phyloP scores from a whole-genome alignment of 2,329 filamentous ascomycete genomes.

The Sporothrix humicola region DNA sequence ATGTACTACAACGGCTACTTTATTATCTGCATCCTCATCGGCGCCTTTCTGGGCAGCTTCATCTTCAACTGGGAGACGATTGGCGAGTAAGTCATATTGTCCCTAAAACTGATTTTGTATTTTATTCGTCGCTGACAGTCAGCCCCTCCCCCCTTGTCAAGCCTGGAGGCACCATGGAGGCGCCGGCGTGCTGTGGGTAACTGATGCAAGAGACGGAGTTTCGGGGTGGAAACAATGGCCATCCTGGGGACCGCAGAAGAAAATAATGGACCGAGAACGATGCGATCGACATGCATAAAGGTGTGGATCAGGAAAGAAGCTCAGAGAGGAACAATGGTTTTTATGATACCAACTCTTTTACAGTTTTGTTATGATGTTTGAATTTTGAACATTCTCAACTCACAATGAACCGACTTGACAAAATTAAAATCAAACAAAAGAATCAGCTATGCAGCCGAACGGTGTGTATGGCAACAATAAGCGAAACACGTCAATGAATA shows the following conservation, averaged over 20 bases:
- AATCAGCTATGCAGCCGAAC: background rate
- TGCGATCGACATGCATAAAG: background rate
- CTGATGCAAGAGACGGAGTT: background rate
- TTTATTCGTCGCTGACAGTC: too few species aligned
- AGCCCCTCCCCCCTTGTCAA: background rate
- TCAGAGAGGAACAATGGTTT: background rate
- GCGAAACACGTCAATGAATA: background rate
- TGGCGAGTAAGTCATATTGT: slow-evolving; percentile 37
- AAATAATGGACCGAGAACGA: background rate
- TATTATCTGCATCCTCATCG: slow-evolving; percentile 81
- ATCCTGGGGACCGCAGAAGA: background rate
- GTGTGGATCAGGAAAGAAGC: background rate
- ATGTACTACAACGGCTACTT: slow-evolving; percentile 74
- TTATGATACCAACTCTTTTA: background rate
- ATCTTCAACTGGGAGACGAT: slow-evolving; percentile 73
- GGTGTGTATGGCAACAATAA: background rate
- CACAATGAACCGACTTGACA: background rate
- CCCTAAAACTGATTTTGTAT: too few species aligned
- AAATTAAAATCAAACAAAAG: background rate
- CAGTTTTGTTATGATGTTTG: background rate
- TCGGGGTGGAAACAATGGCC: background rate
- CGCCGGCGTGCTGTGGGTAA: slow-evolving; percentile 4
- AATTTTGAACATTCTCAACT: background rate
- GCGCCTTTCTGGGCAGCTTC: slow-evolving; percentile 73
- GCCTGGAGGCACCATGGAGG: background rate